These are phyloP conservation scores for Ampelocalamus luodianensis DNA, from an alignment of 176 grass and related monocot species.

Conservation along the genomic window DNA sequence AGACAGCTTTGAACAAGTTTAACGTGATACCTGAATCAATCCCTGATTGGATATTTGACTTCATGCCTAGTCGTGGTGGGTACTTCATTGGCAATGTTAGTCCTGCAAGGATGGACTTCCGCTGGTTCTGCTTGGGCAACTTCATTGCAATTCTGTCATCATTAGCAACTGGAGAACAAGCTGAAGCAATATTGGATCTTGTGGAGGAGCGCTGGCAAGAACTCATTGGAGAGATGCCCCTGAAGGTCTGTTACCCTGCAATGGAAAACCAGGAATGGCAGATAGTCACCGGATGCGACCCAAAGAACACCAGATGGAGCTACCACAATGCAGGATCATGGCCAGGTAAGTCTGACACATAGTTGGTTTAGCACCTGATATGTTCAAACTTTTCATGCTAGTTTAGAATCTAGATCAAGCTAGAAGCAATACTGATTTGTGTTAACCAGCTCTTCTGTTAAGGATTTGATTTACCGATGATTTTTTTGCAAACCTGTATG, in stretches of 20 bases:
- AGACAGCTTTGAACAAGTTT: conserved; percentile 88
- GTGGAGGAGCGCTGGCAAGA: conserved; percentile 74
- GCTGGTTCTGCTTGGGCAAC: conserved; percentile 85
- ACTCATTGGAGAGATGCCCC: conserved; percentile 76
- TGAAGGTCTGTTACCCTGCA: conserved; percentile 74
- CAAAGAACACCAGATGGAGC: conserved; percentile 86
- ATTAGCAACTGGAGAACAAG: conserved; percentile 63
- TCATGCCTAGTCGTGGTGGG: conserved; percentile 72
- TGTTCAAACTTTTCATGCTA: background rate
- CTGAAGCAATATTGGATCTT: conserved; percentile 77
- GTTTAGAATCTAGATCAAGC: background rate
- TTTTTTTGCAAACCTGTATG: background rate
- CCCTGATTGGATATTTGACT: conserved; percentile 86
- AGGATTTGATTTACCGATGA: conserved; percentile 25
- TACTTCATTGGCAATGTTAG: conserved; percentile 87
- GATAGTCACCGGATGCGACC: conserved; percentile 74
- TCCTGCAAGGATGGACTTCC: conserved; percentile 84
- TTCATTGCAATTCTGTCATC: conserved; percentile 79
- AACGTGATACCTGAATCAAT: conserved; percentile 86
- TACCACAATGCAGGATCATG: conserved; percentile 88
- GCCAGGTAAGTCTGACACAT: conserved; percentile 53
- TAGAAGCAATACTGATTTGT: conserved; percentile 2
- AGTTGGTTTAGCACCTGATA: background rate
- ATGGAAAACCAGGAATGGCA: conserved; percentile 82
- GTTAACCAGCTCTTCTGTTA: background rate